Base-by-base conservation (phyloP, 202 grass and related monocot species). In the Panicum hallii region DNA sequence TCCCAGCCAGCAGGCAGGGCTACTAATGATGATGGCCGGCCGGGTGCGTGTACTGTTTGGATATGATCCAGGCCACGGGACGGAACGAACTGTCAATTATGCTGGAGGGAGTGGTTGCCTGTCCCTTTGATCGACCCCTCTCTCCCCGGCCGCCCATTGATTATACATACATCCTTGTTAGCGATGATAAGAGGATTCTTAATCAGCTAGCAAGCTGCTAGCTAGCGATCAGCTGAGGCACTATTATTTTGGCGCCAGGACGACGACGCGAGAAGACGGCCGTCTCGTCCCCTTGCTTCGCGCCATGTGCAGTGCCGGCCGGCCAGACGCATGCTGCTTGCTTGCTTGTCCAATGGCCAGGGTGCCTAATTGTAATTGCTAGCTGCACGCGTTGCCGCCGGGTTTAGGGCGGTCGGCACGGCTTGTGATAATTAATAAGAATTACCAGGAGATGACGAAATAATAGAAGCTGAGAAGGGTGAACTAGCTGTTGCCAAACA, bases 251-350 rank as follows among this genome's bases (percentile, higher is more conserved):
- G 47, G 47, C 9, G 28, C 9, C 60, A 60, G 60, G 48, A 74
- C 70, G 47, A 34, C 45, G 69, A 71, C 44, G 40, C 17, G 9
- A 17, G 7, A 15, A 34, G 34, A 34, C 34, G 34, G 34, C 34
- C 34, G 34, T 0, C 2, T 34, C 34, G 34, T 34, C 3, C 34
- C 34, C 34, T 34, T 34, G 34, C 34, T 74, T 50, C 49, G 14
- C 30, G 49, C 71, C 71, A 74, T 74, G 71, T 74, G 71, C 71
- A 55, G 71, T 74, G 71, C 71, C 49, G 71, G 71, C 44, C 12
- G n/a, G n/a, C n/a, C n/a, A n/a, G n/a, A n/a, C n/a, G n/a, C n/a
- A n/a, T n/a, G n/a, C n/a, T n/a, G n/a, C n/a, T n/a, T n/a, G n/a
- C n/a, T n/a, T n/a, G n/a, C n/a, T n/a, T n/a, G n/a, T n/a, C n/a